Conservation (phyloP, 2,329 filamentous ascomycete genomes). For the Corynespora cassiicola region DNA sequence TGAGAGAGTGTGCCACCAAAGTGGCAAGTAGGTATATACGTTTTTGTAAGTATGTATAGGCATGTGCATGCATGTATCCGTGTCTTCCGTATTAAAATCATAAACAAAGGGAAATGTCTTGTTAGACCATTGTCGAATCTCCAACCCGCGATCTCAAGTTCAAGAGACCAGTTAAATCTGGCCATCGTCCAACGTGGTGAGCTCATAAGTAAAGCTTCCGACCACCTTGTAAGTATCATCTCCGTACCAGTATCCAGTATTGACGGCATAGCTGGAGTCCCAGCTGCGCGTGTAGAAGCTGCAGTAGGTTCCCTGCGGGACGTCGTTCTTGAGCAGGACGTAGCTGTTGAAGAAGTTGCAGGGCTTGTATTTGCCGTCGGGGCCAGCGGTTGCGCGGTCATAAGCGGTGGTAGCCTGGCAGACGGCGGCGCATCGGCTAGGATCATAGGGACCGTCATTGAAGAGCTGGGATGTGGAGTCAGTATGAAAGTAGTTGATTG, state of each 20-base stretch:
- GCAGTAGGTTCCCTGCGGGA: slow-evolving; percentile 48
- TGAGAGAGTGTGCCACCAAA: too few relatives aligned
- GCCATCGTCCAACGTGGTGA: slow-evolving; percentile 12
- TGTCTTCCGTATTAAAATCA: too few relatives aligned
- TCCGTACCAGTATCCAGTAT: slow-evolving; percentile 29
- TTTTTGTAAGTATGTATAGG: too few relatives aligned
- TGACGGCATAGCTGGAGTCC: slow-evolving; percentile 21
- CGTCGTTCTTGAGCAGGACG: slow-evolving; percentile 41
- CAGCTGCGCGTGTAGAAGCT: slow-evolving; percentile 29
- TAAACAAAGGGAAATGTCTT: too few relatives aligned
- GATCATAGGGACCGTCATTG: slow-evolving; percentile 35
- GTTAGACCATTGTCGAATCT: too few relatives aligned
- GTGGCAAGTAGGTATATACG: too few relatives aligned
- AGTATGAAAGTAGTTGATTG: too few relatives aligned
- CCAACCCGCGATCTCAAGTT: too few relatives aligned
- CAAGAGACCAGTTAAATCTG: too few relatives aligned
- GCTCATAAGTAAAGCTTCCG: slow-evolving; percentile 13
- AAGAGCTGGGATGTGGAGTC: too few relatives aligned
- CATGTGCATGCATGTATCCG: too few relatives aligned
- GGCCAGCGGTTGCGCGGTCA: slow-evolving; percentile 33
- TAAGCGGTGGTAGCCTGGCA: slow-evolving; percentile 44
- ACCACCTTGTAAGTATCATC: slow-evolving; percentile 19
- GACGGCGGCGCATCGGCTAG: slow-evolving; percentile 38
- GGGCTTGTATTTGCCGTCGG: slow-evolving; percentile 35
- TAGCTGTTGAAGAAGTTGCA: slow-evolving; percentile 50